Evolutionary conservation across 768 basidiomycete species (phyloP).

Genomic region (Boletus sensibilis): DNA sequence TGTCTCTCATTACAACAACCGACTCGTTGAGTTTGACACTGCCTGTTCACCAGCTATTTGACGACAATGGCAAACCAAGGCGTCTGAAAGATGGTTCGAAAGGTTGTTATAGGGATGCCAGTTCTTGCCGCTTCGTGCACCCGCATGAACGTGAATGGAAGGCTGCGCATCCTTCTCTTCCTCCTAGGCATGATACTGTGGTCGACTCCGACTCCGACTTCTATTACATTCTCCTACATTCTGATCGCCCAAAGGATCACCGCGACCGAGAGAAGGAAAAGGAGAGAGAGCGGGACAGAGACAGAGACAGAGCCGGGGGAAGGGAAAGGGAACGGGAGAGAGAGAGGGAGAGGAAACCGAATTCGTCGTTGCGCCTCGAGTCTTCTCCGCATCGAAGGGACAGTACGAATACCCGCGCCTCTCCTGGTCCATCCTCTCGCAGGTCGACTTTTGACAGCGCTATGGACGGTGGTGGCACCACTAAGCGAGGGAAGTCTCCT

Average conservation of each 20-base stretch:
- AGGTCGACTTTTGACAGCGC: slow-evolving; percentile 12
- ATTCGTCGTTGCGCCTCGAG: neutral
- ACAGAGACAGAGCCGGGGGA: neutral
- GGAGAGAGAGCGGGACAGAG: neutral
- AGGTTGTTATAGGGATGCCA: slow-evolving; percentile 24
- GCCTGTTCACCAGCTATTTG: slow-evolving; percentile 22
- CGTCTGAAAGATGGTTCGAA: slow-evolving; percentile 16
- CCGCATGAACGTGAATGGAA: slow-evolving; percentile 36
- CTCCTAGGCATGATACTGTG: slow-evolving; percentile 22
- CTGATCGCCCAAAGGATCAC: slow-evolving; percentile 9
- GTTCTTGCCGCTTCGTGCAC: slow-evolving; percentile 30
- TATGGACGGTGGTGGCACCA: slow-evolving; percentile 2
- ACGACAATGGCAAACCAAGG: slow-evolving; percentile 29
- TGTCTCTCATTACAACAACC: slow-evolving; percentile 6
- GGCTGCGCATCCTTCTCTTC: slow-evolving; percentile 26
- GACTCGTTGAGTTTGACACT: slow-evolving; percentile 5
- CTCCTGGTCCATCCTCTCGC: slow-evolving; percentile 16
- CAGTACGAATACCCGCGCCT: slow-evolving; percentile 14
- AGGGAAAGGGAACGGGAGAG: neutral
- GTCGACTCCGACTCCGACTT: slow-evolving; percentile 24
- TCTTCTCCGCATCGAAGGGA: slow-evolving; percentile 19
- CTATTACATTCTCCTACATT: slow-evolving; percentile 15
- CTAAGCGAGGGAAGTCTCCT: slow-evolving; percentile 24
- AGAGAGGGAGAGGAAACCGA: slow-evolving; percentile 10
- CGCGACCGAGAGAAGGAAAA: slow-evolving; percentile 15